Conservation (phyloP, 352 stramenopile species). For the Pythium grandisporangium region DNA sequence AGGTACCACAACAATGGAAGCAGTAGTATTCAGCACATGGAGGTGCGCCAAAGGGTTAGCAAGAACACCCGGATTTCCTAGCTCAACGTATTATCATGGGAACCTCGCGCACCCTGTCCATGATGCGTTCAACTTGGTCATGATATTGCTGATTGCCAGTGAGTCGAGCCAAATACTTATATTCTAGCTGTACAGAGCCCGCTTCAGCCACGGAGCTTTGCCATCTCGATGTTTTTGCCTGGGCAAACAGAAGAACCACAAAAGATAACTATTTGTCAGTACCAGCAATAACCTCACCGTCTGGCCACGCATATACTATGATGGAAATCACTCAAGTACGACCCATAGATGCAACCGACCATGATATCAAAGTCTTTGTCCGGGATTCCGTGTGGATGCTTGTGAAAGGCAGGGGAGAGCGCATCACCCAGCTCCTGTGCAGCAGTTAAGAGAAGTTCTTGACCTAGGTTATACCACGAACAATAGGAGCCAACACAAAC, state of each 20-base stretch:
- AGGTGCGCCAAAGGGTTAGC: not conserved
- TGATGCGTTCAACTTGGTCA: slow-evolving; percentile 62
- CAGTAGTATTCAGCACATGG: too few relatives aligned
- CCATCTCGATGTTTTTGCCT: slow-evolving; percentile 26
- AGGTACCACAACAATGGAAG: not conserved
- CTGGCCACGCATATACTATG: too few relatives aligned
- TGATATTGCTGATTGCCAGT: slow-evolving; percentile 52
- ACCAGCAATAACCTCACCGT: too few relatives aligned
- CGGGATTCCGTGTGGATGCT: slow-evolving; percentile 41
- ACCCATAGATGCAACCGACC: slow-evolving; percentile 11
- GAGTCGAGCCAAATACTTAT: slow-evolving; percentile 62
- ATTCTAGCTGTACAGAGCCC: slow-evolving; percentile 70
- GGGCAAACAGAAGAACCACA: not conserved
- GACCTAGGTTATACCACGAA: slow-evolving; percentile 12
- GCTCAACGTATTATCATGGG: not conserved
- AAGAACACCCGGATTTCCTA: not conserved
- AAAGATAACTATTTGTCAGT: too few relatives aligned
- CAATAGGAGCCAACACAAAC: not conserved
- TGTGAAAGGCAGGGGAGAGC: slow-evolving; percentile 45
- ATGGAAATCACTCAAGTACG: too few relatives aligned
- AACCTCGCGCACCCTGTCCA: slow-evolving; percentile 30
- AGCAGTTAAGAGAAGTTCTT: slow-evolving; percentile 42
- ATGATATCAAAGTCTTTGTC: slow-evolving; percentile 62
- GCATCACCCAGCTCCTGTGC: slow-evolving; percentile 55
- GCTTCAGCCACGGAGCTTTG: slow-evolving; percentile 54